Percentiles rank a stretch among this genome's conserved stretches.
Conservation (phyloP, 805 yeast genomes). For the Tetrapisispora namnaoensis region DNA sequence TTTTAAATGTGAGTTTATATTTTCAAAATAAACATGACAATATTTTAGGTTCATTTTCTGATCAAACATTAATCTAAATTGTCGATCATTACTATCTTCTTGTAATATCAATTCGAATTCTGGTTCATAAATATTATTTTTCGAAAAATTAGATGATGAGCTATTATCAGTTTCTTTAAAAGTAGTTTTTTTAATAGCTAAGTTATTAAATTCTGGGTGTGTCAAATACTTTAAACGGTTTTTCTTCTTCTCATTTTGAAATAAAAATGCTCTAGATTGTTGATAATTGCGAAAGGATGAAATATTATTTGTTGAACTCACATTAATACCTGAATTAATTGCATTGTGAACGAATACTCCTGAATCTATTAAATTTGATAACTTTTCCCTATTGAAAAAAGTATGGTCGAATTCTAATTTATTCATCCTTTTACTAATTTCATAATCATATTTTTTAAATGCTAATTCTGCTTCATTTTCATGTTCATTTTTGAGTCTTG, state of each 20-base stretch:
- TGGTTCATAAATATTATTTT: not conserved
- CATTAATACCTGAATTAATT: constrained; percentile 7
- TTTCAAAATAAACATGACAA: constrained; percentile 6
- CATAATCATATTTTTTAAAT: not conserved
- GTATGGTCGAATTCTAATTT: constrained; percentile 4
- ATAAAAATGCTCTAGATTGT: constrained; percentile 14
- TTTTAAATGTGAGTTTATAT: not conserved
- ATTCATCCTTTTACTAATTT: not conserved
- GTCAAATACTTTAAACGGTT: not conserved
- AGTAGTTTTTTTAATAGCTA: no score
- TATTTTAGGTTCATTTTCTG: constrained; percentile 8
- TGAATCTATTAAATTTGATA: constrained; percentile 11
- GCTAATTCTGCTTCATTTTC: not conserved
- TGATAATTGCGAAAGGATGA: constrained; percentile 23
- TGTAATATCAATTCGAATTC: not conserved
- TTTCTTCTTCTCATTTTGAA: constrained; percentile 7
- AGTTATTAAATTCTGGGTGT: not conserved
- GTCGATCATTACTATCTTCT: not conserved
- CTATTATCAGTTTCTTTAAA: not conserved
- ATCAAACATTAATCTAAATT: constrained; percentile 9
- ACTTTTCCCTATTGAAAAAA: constrained; percentile 4
- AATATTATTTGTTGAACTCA: constrained; percentile 24
- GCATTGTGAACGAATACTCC: constrained; percentile 19
- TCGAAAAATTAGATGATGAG: not conserved
- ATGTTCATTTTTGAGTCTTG: not conserved